Percentiles rank a stretch among this genome's conserved stretches.
phyloP scores from a whole-genome alignment of 2,329 filamentous ascomycete species.

The Paraphoma sp. region DNA sequence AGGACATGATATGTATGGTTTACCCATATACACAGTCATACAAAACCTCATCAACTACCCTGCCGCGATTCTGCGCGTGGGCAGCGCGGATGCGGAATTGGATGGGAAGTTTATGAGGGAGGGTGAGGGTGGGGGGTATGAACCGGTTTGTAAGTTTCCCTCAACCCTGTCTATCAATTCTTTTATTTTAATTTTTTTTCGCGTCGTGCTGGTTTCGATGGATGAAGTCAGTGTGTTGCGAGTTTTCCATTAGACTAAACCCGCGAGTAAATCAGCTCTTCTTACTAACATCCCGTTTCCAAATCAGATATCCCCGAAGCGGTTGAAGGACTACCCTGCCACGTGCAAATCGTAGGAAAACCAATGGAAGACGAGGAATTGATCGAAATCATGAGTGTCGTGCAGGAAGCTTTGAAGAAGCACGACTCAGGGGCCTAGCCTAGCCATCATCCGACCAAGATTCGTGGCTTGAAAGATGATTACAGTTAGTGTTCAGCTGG shows the following conservation, averaged over 20 bases:
- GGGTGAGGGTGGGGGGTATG: constrained; percentile 34
- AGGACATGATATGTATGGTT: constrained; percentile 59
- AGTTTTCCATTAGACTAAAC: too few species aligned
- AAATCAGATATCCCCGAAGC: constrained; percentile 49
- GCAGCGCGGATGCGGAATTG: constrained; percentile 49
- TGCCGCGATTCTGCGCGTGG: constrained; percentile 57
- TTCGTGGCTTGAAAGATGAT: too few species aligned
- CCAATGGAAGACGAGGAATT: constrained; percentile 58
- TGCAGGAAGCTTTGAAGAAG: constrained; percentile 25
- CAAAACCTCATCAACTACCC: constrained; percentile 63
- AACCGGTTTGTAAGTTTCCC: constrained; percentile 43
- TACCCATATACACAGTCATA: constrained; percentile 56
- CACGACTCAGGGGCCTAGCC: too few species aligned
- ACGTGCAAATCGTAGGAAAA: constrained; percentile 56
- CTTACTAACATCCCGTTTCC: too few species aligned
- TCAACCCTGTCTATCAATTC: not conserved
- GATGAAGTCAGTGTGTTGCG: too few species aligned
- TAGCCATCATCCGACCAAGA: too few species aligned
- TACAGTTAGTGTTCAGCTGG: too few species aligned
- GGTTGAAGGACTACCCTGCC: constrained; percentile 54
- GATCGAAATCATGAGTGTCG: constrained; percentile 43
- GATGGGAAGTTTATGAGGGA: constrained; percentile 46
- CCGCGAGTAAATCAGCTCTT: too few species aligned
- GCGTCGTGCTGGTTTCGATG: too few species aligned
- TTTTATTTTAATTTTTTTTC: too few species aligned